A percentile compares a stretch with the other conserved stretches of the same genome.
Conservation (phyloP, 768 basidiomycete genomes). For the Fomitopsis serialis region DNA sequence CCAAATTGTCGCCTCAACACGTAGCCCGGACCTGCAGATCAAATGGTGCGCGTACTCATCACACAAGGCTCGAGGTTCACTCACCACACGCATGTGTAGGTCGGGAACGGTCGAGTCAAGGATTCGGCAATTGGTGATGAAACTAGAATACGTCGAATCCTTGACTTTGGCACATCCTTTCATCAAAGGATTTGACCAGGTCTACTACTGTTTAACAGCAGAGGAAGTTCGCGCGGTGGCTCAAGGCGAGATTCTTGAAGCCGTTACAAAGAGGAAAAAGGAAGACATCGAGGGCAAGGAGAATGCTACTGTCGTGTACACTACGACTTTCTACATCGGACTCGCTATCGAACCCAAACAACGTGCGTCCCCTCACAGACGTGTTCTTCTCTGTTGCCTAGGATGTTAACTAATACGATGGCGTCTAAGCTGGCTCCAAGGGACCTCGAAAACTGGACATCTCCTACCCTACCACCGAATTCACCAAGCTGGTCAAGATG, state of each 20-base stretch:
- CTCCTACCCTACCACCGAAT: slow-evolving; percentile 94
- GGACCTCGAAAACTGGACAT: slow-evolving; percentile 89
- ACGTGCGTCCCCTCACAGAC: slow-evolving; percentile 45
- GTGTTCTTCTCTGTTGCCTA: background rate
- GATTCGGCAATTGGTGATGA: slow-evolving; percentile 94
- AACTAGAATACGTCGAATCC: slow-evolving; percentile 93
- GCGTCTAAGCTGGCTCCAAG: slow-evolving; percentile 56
- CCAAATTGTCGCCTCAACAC: slow-evolving; percentile 91
- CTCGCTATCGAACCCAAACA: slow-evolving; percentile 87
- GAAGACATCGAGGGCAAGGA: slow-evolving; percentile 76
- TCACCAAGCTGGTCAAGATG: slow-evolving; percentile 86
- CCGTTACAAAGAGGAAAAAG: slow-evolving; percentile 64
- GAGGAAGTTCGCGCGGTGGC: slow-evolving; percentile 87
- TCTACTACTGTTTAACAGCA: slow-evolving; percentile 75
- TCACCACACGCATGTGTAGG: slow-evolving; percentile 32
- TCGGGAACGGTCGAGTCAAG: slow-evolving; percentile 98
- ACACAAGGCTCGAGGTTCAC: background rate
- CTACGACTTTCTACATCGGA: slow-evolving; percentile 98
- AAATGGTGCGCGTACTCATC: slow-evolving; percentile 69
- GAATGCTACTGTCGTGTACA: slow-evolving; percentile 74
- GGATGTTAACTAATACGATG: background rate
- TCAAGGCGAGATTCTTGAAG: slow-evolving; percentile 79
- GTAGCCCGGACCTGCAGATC: slow-evolving; percentile 74
- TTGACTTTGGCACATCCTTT: slow-evolving; percentile 92
- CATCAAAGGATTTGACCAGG: slow-evolving; percentile 89